Conservation (phyloP, 257 asterid genomes). For the Przewalskia tangutica region DNA sequence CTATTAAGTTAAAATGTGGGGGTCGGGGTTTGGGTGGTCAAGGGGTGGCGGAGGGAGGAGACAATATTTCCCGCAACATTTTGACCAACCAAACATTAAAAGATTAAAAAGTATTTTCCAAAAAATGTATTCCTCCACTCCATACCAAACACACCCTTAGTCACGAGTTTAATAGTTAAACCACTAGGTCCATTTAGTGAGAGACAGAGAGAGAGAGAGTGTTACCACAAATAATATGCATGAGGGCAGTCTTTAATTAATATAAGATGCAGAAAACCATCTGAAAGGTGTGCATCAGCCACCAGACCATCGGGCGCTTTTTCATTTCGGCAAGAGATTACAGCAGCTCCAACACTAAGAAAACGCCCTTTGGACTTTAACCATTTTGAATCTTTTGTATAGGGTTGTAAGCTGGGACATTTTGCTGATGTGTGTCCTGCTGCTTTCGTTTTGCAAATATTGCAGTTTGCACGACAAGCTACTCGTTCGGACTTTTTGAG, state of each 20-base stretch:
- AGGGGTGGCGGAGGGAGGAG: too few species aligned
- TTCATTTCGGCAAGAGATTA: conserved; percentile 90
- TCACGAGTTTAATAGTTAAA: neutral
- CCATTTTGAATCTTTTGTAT: conserved; percentile 51
- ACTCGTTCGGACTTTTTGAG: conserved; percentile 33
- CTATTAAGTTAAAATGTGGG: too few species aligned
- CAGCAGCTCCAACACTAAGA: conserved; percentile 88
- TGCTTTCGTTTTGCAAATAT: conserved; percentile 43
- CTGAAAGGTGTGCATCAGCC: conserved; percentile 97
- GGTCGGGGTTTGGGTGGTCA: too few species aligned
- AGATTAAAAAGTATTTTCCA: too few species aligned
- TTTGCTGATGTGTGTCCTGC: conserved; percentile 17
- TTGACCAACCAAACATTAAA: too few species aligned
- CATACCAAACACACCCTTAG: neutral
- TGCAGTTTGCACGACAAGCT: conserved; percentile 68
- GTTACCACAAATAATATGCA: conserved; percentile 66
- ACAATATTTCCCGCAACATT: too few species aligned
- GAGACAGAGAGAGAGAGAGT: conserved; percentile 3
- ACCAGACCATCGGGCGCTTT: conserved; percentile 94
- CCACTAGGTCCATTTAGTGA: neutral
- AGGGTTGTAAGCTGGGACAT: conserved; percentile 19
- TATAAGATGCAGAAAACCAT: conserved; percentile 81
- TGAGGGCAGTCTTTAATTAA: conserved; percentile 82
- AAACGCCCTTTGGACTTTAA: conserved; percentile 59
- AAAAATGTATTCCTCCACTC: too few species aligned